phyloP scores from a whole-genome alignment of 1,284 basidiomycete genomes.

The Apiotrichum porosum region DNA sequence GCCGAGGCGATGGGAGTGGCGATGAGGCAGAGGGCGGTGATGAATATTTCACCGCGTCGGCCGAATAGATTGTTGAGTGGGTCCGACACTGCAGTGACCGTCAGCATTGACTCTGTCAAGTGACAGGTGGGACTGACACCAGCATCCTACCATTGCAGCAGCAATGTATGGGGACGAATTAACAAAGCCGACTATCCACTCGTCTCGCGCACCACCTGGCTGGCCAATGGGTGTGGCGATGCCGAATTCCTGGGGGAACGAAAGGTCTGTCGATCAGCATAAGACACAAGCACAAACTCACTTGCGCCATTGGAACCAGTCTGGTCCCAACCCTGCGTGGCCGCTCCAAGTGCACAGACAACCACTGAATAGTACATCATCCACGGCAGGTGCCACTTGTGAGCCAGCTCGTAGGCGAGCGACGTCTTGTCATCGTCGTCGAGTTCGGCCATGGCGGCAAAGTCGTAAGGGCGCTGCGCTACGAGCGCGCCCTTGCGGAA shows the following conservation, averaged over 20 bases:
- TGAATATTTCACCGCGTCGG: slow-evolving; percentile 68
- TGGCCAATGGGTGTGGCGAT: slow-evolving; percentile 44
- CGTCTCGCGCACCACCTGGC: neutral
- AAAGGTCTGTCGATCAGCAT: too few relatives aligned
- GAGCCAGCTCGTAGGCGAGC: slow-evolving; percentile 55
- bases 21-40: slow-evolving; percentile 56
- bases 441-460: slow-evolving; percentile 54
- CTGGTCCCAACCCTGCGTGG: slow-evolving; percentile 33
- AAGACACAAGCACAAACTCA: too few relatives aligned
- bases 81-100: slow-evolving; percentile 55
- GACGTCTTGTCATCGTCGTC: slow-evolving; percentile 58
- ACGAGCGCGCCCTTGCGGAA: slow-evolving; percentile 61
- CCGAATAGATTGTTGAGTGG: slow-evolving; percentile 68
- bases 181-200: slow-evolving; percentile 60
- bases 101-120: slow-evolving; percentile 52
- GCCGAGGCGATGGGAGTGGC: slow-evolving; percentile 50
- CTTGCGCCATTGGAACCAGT: slow-evolving; percentile 51
- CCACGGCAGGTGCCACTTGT: slow-evolving; percentile 60
- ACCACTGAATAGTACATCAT: slow-evolving; percentile 32
- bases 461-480: slow-evolving; percentile 57
- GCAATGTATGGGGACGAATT: slow-evolving; percentile 71
- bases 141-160: slow-evolving; percentile 34
- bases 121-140: slow-evolving; percentile 49
- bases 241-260: slow-evolving; percentile 62
- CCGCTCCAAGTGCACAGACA: slow-evolving; percentile 35